phyloP scores from a whole-genome alignment of 179 eudicot species.

The Amaranthus tricolor region DNA sequence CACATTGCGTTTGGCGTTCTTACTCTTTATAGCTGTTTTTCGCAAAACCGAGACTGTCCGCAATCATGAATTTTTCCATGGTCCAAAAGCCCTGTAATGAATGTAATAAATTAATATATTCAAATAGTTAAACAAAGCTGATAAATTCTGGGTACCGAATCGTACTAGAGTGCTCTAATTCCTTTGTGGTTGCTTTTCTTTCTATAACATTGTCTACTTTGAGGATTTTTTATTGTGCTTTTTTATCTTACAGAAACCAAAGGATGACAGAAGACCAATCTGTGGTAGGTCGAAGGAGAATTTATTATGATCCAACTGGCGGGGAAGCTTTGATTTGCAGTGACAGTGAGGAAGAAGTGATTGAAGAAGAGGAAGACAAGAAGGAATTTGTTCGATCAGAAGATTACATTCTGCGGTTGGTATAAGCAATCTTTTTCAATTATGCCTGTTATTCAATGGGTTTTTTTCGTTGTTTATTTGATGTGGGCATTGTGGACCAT shows the following conservation, averaged over 20 bases:
- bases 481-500: not conserved
- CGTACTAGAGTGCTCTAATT: not conserved
- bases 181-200: not conserved
- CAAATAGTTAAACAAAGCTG: too few relatives aligned
- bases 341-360: constrained; percentile 94
- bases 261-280: constrained; percentile 99
- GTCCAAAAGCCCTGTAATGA: too few relatives aligned
- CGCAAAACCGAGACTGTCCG: too few relatives aligned
- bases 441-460: constrained; percentile 6
- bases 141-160: too few relatives aligned
- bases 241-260: constrained; percentile 62
- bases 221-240: constrained; percentile 3
- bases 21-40: too few relatives aligned
- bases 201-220: not conserved
- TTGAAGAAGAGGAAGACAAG: constrained; percentile 85
- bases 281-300: constrained; percentile 93
- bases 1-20: too few relatives aligned
- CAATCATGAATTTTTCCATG: too few relatives aligned
- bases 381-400: constrained; percentile 72
- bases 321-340: constrained; percentile 95
- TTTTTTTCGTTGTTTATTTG: constrained; percentile 5
- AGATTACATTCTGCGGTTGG: constrained; percentile 84
- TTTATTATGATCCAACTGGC: constrained; percentile 88
- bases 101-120: too few relatives aligned
- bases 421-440: constrained; percentile 27